These are phyloP conservation scores for Trichophyton schoenleinii DNA, from an alignment of 2,329 filamentous ascomycete genomes.

Conservation along the genomic window DNA sequence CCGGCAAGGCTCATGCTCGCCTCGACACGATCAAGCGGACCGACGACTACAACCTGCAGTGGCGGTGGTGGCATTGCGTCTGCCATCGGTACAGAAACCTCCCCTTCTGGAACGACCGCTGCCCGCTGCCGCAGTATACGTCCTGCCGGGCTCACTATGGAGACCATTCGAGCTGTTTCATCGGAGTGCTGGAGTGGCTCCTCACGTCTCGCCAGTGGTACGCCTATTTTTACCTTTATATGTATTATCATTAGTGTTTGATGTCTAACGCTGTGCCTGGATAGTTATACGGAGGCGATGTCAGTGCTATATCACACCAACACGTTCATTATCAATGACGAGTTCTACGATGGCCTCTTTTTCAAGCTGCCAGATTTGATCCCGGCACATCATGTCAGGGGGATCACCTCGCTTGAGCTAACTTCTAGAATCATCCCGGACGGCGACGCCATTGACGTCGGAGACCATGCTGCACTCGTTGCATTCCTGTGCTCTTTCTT, in stretches of 20 bases:
- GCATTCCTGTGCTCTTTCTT: not conserved
- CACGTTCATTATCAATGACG: not conserved
- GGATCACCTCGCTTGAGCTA: not conserved
- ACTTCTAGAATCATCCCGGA: not conserved
- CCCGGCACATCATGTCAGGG: not conserved
- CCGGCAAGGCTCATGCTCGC: not conserved
- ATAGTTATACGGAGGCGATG: not conserved
- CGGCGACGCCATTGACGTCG: not conserved
- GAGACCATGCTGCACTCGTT: not conserved
- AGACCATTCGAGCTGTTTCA: not conserved
- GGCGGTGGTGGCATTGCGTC: constrained; percentile 1
- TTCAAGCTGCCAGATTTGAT: not conserved
- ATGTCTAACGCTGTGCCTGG: not conserved
- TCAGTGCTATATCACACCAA: not conserved
- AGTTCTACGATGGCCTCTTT: not conserved
- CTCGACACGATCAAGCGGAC: not conserved
- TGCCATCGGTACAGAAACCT: not conserved
- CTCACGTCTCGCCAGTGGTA: not conserved
- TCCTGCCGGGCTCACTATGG: constrained; percentile 1
- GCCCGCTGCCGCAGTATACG: not conserved
- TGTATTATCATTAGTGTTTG: not conserved
- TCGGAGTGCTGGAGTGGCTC: not conserved
- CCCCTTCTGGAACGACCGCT: not conserved
- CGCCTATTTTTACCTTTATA: not conserved
- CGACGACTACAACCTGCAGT: not conserved